Conservation (phyloP, 345 rosid genomes). For the Microthlaspi erraticum region DNA sequence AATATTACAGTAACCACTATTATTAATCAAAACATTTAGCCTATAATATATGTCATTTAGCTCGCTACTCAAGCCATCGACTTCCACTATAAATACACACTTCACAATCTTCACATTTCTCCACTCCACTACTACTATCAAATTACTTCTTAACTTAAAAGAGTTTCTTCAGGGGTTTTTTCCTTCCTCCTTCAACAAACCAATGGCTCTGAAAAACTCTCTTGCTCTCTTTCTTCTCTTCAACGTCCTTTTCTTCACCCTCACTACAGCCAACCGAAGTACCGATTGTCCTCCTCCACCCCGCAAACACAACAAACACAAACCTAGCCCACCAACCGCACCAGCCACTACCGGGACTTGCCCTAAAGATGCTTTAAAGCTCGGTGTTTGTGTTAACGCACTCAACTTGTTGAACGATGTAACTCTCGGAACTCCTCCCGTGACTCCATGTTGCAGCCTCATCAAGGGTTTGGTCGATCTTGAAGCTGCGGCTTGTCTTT, state of each 20-base stretch:
- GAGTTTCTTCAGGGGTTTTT: conserved; percentile 16
- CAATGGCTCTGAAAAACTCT: conserved; percentile 56
- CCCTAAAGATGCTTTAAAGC: conserved; percentile 52
- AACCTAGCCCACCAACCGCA: conserved; percentile 37
- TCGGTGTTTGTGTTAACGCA: conserved; percentile 52
- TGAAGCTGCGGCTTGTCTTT: conserved; percentile 65
- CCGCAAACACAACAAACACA: conserved; percentile 41
- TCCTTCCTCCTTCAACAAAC: background rate
- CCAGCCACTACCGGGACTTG: conserved; percentile 39
- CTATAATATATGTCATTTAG: background rate
- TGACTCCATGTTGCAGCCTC: conserved; percentile 50
- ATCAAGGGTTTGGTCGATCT: conserved; percentile 53
- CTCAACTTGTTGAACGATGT: conserved; percentile 46
- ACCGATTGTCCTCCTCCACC: conserved; percentile 52
- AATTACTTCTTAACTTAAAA: conserved; percentile 22
- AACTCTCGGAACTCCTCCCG: conserved; percentile 52
- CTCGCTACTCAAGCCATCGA: conserved; percentile 8
- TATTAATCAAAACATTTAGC: conserved; percentile 25
- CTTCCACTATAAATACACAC: conserved; percentile 33
- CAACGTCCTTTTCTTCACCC: conserved; percentile 60
- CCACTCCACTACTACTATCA: conserved; percentile 37
- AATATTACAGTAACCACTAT: conserved; percentile 7
- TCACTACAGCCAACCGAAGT: conserved; percentile 54
- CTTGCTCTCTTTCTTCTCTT: conserved; percentile 56
- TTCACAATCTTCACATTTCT: conserved; percentile 20